These are phyloP conservation scores for Pseudocercospora fijiensis DNA, from an alignment of 2,329 filamentous ascomycete genomes.

Conservation along the genomic window DNA sequence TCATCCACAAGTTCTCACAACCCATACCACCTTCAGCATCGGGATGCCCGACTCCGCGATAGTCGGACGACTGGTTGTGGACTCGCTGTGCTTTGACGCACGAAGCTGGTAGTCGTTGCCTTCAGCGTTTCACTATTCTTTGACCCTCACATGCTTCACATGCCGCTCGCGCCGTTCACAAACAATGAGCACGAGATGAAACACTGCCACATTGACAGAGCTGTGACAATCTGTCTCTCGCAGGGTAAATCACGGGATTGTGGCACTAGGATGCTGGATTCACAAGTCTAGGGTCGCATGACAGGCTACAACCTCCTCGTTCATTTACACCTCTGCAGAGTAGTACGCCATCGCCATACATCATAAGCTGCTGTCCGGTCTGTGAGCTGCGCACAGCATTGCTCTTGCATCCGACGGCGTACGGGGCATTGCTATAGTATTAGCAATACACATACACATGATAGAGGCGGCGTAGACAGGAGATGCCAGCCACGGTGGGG, in stretches of 20 bases:
- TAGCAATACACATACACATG: neutral
- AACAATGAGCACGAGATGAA: neutral
- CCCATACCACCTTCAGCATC: neutral
- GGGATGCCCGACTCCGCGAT: conserved; percentile 6
- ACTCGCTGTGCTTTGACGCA: neutral
- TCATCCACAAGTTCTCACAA: neutral
- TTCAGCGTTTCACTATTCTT: neutral
- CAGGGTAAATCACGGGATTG: conserved; percentile 1
- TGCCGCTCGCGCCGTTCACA: neutral
- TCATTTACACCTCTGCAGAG: neutral
- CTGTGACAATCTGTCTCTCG: neutral
- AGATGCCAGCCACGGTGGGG: neutral
- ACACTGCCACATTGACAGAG: neutral
- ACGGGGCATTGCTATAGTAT: neutral
- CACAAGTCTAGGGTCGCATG: conserved; percentile 3
- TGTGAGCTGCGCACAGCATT: neutral
- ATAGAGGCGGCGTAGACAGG: neutral
- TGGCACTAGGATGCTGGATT: neutral
- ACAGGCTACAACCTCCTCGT: neutral
- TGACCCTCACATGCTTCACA: neutral
- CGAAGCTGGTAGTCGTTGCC: neutral
- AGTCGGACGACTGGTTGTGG: neutral
- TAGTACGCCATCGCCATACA: neutral
- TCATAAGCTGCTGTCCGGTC: neutral
- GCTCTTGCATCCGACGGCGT: neutral